Evolutionary conservation across 148 eudicot genomes (phyloP).

Genomic region (Nepenthes mirabilis): DNA sequence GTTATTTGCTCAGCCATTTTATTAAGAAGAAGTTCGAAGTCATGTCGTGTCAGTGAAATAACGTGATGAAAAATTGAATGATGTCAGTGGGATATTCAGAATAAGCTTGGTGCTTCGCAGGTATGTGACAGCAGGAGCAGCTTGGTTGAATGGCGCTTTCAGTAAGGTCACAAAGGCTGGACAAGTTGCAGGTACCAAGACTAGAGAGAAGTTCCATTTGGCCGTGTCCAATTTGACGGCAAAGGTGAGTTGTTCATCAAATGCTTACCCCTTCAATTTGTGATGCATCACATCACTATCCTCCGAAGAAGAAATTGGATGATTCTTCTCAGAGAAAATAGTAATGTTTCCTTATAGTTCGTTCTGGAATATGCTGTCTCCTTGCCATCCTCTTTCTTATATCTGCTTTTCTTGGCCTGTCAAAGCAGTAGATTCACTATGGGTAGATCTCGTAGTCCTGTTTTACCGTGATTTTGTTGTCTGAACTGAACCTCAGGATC

Average conservation of each 20-base stretch:
- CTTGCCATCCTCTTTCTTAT: too few species aligned
- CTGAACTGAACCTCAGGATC: constrained; percentile 20
- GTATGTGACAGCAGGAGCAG: constrained; percentile 81
- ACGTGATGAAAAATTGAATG: too few species aligned
- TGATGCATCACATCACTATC: neutral
- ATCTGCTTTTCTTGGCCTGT: neutral
- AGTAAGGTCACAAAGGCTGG: constrained; percentile 83
- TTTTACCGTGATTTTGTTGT: neutral
- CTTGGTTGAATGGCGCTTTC: constrained; percentile 91
- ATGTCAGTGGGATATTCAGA: too few species aligned
- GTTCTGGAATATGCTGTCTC: neutral
- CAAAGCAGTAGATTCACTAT: neutral
- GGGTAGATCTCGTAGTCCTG: neutral
- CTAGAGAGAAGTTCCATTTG: constrained; percentile 59
- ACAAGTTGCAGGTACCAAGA: constrained; percentile 77
- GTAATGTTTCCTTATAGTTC: neutral
- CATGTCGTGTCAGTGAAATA: too few species aligned
- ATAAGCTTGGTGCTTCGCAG: constrained; percentile 22
- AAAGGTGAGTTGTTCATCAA: constrained; percentile 34
- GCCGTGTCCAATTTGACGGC: constrained; percentile 71
- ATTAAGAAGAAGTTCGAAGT: too few species aligned
- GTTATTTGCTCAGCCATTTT: too few species aligned
- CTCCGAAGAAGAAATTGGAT: neutral
- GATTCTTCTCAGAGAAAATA: neutral
- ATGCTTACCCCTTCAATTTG: neutral